Base-by-base conservation (phyloP, 805 yeast genomes). In the Yamadazyma tumulicola region DNA sequence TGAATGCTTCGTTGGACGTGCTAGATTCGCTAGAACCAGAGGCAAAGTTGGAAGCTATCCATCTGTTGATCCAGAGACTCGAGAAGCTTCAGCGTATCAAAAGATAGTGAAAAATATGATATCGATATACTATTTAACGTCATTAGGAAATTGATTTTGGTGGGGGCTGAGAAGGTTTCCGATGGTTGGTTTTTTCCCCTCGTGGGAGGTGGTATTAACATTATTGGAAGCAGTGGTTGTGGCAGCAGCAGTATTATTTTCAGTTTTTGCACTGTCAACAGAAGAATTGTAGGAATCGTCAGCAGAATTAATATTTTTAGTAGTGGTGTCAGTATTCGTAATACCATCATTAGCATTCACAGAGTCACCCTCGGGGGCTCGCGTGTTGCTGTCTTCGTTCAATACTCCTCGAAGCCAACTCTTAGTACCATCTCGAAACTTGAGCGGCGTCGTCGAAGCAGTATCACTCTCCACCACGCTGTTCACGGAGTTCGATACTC, bases 381-480 rank as follows among this genome's bases (percentile, higher is more conserved):
- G n/a, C n/a, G n/a, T n/a, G n/a, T n/a, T 20, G 7, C 7, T 39
- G 13, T 48, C 54, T 6, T 51, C 54, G 32, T 57, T 57, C 14
- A 58, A 39, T 3, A 58, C 61, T 1, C 57, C 64, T 19, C 45
- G 48, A 13, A 58, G 43, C 64, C 62, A 57, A 33, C 34, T 43
- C 28, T 48, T 45, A 19, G 50, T 45, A 13, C 48, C 37, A 14
- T 43, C 35, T 9, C 24, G n/a, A n/a, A n/a, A n/a, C n/a, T n/a
- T n/a, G n/a, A n/a, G n/a, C n/a, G n/a, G n/a, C 11, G 23, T 21
- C n/a, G 23, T 9, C n/a, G 23, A 9, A 21, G 23, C 23, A 21
- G 23, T 21, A n/a, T n/a, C n/a, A n/a, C n/a, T n/a, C n/a, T n/a
- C 32, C 6, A 37, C 9, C 7, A 33, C 27, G 15, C 43, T 32